Base-by-base conservation (phyloP, 768 basidiomycete species). In the Tylopilus felleus region DNA sequence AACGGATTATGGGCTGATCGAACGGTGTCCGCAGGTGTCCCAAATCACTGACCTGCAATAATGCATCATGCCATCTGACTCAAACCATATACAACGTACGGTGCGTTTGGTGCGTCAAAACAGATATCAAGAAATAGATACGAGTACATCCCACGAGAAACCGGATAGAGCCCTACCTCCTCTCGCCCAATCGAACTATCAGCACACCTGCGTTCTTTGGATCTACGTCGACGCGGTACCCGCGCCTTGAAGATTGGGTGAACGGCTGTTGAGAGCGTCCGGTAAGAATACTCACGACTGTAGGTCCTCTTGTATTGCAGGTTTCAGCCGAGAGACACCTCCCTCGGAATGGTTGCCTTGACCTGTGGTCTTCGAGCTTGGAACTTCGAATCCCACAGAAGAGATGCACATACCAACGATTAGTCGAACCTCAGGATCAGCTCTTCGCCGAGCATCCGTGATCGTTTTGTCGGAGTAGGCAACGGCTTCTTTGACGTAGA, bases 401-500 rank as follows among this genome's bases (percentile, higher is more conserved):
- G 35, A 28, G 8, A 44, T 25, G 19, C 3, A 76, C 85, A 53
- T 52, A 87, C 93, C 93, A 46, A 96, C 93, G 56, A 98, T 96
- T 47, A 98, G 73, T 49, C 80, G 78, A 13, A 98, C 63, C 62
- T 90, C 79, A 4, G 73, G 61, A 50, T 85, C 78, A 3, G 87
- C 88, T 27, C 78, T 72, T 31, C 61, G 69, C 49, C 84, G 84
- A 12, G 89, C 92, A 23, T 78, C 68, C 58, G 80, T 65, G 33
- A 97, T 80, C 10, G 90, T 88, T 17, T 70, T 60, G 63, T 97
- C 88, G 0, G 88, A 83, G 53, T 80, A 80, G 38, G 78, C 69
- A 49, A 96, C 84, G 14, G 93, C 91, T 71, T 98, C 96, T 65
- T 91, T 91, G 53, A 96, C 93, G 68, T 88, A 95, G 5, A 98